These are phyloP conservation scores for Helminthosporium solani DNA, from an alignment of 2,329 filamentous ascomycete genomes.

Conservation along the genomic window DNA sequence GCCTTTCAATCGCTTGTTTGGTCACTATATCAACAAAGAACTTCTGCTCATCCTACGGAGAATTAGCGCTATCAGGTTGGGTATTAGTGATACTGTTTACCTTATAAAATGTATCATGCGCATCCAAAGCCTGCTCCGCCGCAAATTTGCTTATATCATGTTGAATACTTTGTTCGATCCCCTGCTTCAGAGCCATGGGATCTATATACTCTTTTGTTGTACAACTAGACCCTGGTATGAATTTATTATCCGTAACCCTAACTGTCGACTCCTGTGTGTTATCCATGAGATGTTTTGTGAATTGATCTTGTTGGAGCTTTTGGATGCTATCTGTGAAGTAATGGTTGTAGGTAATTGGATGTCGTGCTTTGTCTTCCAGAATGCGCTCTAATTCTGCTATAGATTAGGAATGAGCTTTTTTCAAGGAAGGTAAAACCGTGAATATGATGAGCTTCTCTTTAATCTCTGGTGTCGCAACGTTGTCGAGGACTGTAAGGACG, in stretches of 20 bases:
- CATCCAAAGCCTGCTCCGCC: conserved; percentile 36
- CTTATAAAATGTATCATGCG: conserved; percentile 36
- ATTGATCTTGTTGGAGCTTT: too few relatives aligned
- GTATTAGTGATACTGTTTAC: too few relatives aligned
- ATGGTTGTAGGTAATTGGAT: conserved; percentile 57
- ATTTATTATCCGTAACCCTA: background rate
- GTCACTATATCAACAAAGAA: conserved; percentile 34
- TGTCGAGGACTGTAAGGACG: conserved; percentile 33
- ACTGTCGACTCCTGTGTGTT: background rate
- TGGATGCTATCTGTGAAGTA: conserved; percentile 37
- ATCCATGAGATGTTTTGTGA: background rate
- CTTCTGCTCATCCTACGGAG: conserved; percentile 35
- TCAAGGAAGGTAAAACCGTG: too few relatives aligned
- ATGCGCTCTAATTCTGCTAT: conserved; percentile 44
- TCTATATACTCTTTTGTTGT: background rate
- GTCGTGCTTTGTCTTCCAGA: conserved; percentile 48
- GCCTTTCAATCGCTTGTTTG: conserved; percentile 38
- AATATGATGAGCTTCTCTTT: too few relatives aligned
- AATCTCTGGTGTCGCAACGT: conserved; percentile 45
- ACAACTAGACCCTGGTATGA: too few relatives aligned
- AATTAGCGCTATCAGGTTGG: too few relatives aligned
- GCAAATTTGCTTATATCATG: conserved; percentile 34
- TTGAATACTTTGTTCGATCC: conserved; percentile 6
- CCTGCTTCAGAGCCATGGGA: background rate
- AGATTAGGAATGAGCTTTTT: too few relatives aligned